These are phyloP conservation scores for Neonectria punicea DNA, from an alignment of 2,329 filamentous ascomycete species.

Conservation along the genomic window DNA sequence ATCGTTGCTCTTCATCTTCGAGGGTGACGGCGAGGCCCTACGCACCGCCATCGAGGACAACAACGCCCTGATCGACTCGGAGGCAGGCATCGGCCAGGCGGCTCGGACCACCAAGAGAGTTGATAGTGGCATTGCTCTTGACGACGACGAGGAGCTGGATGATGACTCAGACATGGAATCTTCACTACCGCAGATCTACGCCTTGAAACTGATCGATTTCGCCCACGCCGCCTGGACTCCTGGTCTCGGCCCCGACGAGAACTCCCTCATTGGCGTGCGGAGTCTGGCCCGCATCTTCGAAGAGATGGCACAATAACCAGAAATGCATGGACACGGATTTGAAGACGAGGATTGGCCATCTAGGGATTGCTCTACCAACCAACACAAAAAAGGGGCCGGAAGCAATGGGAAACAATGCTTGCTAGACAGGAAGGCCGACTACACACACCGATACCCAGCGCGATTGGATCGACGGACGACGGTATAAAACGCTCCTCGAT, in stretches of 20 bases:
- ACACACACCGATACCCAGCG: constrained; percentile 42
- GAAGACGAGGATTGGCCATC: constrained; percentile 33
- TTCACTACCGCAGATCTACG: constrained; percentile 72
- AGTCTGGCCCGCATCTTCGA: constrained; percentile 78
- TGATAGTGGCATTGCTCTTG: constrained; percentile 66
- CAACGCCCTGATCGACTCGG: constrained; percentile 58
- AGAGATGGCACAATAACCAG: constrained; percentile 60
- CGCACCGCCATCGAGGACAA: constrained; percentile 64
- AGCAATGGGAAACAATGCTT: constrained; percentile 28
- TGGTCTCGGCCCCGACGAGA: constrained; percentile 87
- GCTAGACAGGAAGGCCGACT: constrained; percentile 35
- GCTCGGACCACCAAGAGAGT: constrained; percentile 57
- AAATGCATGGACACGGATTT: constrained; percentile 21
- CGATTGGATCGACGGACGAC: constrained; percentile 35
- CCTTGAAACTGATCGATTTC: constrained; percentile 94
- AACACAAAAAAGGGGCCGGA: constrained; percentile 15
- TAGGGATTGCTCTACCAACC: constrained; percentile 15
- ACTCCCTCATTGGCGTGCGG: constrained; percentile 78
- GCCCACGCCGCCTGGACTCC: constrained; percentile 89
- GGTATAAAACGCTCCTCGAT: constrained; percentile 38
- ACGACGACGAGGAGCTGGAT: constrained; percentile 55
- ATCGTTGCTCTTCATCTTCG: constrained; percentile 71
- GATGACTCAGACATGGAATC: constrained; percentile 62
- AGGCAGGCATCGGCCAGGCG: constrained; percentile 57
- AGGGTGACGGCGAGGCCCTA: constrained; percentile 69